phyloP scores from a whole-genome alignment of 164 flowering plant genomes.

The Macadamia tetraphylla region DNA sequence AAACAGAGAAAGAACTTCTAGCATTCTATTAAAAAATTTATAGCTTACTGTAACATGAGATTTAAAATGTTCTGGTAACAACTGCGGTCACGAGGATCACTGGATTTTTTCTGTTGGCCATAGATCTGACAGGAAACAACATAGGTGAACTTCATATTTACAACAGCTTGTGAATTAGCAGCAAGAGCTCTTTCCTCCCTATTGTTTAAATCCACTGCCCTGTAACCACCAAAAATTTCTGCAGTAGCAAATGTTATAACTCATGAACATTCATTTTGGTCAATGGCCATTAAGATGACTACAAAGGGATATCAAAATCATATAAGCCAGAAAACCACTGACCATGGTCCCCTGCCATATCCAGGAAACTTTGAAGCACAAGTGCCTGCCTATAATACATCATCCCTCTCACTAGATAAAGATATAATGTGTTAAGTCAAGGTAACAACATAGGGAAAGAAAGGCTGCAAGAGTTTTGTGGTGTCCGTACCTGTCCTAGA shows the following conservation, averaged over 20 bases:
- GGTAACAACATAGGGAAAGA: slow-evolving; percentile 5
- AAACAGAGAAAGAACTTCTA: slow-evolving; percentile 3
- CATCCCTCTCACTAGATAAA: slow-evolving; percentile 89
- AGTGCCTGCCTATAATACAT: slow-evolving; percentile 91
- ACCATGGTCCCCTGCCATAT: slow-evolving; percentile 68
- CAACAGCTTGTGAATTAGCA: slow-evolving; percentile 61
- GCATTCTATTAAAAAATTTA: not conserved
- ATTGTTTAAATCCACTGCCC: slow-evolving; percentile 26
- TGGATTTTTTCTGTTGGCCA: slow-evolving; percentile 80
- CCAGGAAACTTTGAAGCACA: slow-evolving; percentile 81
- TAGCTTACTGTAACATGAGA: slow-evolving; percentile 82
- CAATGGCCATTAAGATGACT: not conserved
- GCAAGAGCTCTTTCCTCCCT: slow-evolving; percentile 22
- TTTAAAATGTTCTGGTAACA: slow-evolving; percentile 76
- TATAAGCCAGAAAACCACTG: slow-evolving; percentile 14
- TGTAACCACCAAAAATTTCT: slow-evolving; percentile 53
- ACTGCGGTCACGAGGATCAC: slow-evolving; percentile 51
- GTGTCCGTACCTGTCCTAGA: slow-evolving; percentile 66
- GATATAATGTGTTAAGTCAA: not conserved
- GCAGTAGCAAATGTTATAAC: slow-evolving; percentile 19
- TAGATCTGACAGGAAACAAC: slow-evolving; percentile 97
- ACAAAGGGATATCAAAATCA: not conserved
- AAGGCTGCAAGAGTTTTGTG: not conserved
- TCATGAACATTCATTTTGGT: not conserved
- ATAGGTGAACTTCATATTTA: slow-evolving; percentile 94